Percentiles rank a stretch among this genome's conserved stretches.
Evolutionary conservation across 2,329 filamentous ascomycete genomes (phyloP).

Genomic region (Fusarium foetens): DNA sequence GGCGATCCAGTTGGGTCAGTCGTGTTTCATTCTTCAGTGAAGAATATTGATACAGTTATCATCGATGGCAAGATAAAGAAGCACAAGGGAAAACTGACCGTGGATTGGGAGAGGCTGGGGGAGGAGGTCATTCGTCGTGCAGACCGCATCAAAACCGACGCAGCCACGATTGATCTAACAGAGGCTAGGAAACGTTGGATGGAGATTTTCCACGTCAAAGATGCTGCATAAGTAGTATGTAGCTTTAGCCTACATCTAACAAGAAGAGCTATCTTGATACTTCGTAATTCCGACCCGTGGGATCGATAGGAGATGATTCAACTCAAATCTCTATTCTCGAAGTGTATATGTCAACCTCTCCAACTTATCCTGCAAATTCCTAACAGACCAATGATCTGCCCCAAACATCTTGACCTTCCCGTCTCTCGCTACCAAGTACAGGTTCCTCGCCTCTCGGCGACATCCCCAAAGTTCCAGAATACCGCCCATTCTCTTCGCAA

Average conservation of each 20-base stretch:
- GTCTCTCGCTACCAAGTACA: not conserved
- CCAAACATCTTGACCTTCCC: not conserved
- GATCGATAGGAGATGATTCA: no score
- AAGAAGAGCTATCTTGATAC: no score
- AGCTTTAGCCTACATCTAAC: no score
- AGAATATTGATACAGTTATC: not conserved
- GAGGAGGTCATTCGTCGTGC: not conserved
- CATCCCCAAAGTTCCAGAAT: not conserved
- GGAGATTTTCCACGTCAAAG: not conserved
- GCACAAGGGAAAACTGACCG: not conserved
- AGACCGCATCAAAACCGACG: not conserved
- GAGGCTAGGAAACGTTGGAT: not conserved
- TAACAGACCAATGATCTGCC: not conserved
- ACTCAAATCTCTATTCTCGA: not conserved
- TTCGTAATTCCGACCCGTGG: fast-evolving
- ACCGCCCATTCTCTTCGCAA: not conserved
- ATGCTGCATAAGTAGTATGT: no score
- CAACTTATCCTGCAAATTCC: not conserved
- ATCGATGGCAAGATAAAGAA: not conserved
- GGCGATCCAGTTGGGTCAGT: not conserved
- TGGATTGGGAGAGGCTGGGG: not conserved
- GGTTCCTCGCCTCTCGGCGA: not conserved
- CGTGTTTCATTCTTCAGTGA: not conserved
- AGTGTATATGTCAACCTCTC: not conserved
- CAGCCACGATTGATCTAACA: not conserved